phyloP scores from a whole-genome alignment of 495 filamentous ascomycete genomes.

The Aspergillus indologenus region DNA sequence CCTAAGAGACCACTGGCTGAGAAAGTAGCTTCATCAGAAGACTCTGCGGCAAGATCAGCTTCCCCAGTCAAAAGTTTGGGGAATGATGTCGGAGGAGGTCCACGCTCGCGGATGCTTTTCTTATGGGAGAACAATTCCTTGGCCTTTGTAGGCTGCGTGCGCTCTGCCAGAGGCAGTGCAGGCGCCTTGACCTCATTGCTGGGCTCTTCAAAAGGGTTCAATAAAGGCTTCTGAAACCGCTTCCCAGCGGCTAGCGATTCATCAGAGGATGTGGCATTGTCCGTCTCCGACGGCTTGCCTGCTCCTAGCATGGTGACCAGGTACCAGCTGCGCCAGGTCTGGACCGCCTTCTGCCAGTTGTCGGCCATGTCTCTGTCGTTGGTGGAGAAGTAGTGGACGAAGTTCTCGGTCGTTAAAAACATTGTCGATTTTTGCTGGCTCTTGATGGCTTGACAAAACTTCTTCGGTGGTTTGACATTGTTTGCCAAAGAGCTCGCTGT shows the following conservation, averaged over 20 bases:
- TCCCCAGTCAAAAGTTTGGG: slow-evolving; percentile 37
- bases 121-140: slow-evolving; percentile 34
- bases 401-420: slow-evolving; percentile 78
- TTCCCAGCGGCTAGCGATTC: slow-evolving; percentile 16
- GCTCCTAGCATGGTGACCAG: slow-evolving; percentile 63
- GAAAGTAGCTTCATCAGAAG: slow-evolving; percentile 49
- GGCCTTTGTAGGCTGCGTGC: slow-evolving; percentile 16
- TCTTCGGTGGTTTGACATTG: slow-evolving; percentile 69
- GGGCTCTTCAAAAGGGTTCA: slow-evolving; percentile 46
- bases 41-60: slow-evolving; percentile 14
- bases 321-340: slow-evolving; percentile 88
- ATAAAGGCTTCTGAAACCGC: slow-evolving; percentile 50
- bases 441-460: slow-evolving; percentile 82
- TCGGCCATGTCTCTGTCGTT: slow-evolving; percentile 64
- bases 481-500: slow-evolving; percentile 61
- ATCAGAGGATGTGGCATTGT: slow-evolving; percentile 16
- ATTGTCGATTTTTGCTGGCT: slow-evolving; percentile 87
- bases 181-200: slow-evolving; percentile 7
- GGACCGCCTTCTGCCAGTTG: slow-evolving; percentile 65
- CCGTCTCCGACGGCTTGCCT: slow-evolving; percentile 23
- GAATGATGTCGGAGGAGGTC: slow-evolving; percentile 45
- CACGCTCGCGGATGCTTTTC: slow-evolving; percentile 37
- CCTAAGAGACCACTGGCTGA: slow-evolving; percentile 58
- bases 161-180: slow-evolving; percentile 18
- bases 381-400: slow-evolving; percentile 86